Percentiles rank a stretch among this genome's conserved stretches.
Evolutionary conservation across 2,329 filamentous ascomycete genomes (phyloP).

Genomic region (Rutstroemia sp.): DNA sequence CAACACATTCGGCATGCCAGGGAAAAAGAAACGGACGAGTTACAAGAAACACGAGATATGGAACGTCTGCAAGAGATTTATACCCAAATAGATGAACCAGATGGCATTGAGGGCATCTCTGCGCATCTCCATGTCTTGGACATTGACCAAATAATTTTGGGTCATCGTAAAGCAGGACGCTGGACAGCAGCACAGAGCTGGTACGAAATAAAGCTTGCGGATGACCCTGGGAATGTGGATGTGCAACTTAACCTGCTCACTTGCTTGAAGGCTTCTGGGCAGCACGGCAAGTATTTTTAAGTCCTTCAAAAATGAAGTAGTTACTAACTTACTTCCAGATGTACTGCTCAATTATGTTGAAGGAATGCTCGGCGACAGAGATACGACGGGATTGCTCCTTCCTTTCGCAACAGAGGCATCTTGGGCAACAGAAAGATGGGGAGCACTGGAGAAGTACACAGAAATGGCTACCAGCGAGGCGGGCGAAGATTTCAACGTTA

Average conservation of each 20-base stretch:
- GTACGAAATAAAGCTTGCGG: conserved; percentile 86
- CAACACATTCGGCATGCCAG: conserved; percentile 64
- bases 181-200: conserved; percentile 96
- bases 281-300: conserved; percentile 58
- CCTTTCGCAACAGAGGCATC: conserved; percentile 86
- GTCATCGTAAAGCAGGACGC: conserved; percentile 84
- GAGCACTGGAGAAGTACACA: conserved; percentile 63
- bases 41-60: conserved; percentile 57
- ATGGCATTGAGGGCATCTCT: conserved; percentile 91
- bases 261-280: conserved; percentile 90
- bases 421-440: conserved; percentile 83
- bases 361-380: conserved; percentile 49
- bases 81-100: conserved; percentile 93
- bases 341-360: conserved; percentile 82
- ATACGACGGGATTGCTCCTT: conserved; percentile 55
- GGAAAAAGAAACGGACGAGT: conserved; percentile 9
- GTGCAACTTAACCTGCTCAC: conserved; percentile 77
- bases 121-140: conserved; percentile 80
- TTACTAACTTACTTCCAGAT: conserved; percentile 42
- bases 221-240: conserved; percentile 68
- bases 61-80: conserved; percentile 88
- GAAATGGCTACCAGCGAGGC: conserved; percentile 38
- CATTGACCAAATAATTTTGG: conserved; percentile 85
- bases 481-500: conserved; percentile 70
- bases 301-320: not conserved